These are phyloP conservation scores for Trametes elegans DNA, from an alignment of 768 basidiomycete species.

Conservation along the genomic window DNA sequence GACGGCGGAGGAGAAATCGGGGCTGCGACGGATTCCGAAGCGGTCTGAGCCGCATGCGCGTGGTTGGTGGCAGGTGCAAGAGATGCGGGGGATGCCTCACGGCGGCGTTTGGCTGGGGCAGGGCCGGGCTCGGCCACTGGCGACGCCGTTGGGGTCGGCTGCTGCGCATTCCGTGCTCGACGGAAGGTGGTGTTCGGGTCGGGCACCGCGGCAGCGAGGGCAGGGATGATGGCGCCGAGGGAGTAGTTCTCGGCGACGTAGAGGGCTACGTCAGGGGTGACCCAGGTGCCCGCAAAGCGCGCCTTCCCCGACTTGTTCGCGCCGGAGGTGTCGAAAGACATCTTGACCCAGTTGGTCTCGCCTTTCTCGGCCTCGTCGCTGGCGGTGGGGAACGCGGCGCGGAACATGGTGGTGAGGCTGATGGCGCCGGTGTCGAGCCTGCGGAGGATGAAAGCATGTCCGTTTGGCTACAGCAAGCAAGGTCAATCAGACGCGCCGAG, in stretches of 20 bases:
- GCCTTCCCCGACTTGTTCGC: conserved; percentile 61
- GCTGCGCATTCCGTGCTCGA: conserved; percentile 52
- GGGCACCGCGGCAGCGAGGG: conserved; percentile 69
- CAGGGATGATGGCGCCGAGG: conserved; percentile 57
- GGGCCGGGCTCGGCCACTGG: conserved; percentile 33
- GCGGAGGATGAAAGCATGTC: conserved; percentile 92
- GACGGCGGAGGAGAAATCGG: conserved; percentile 15
- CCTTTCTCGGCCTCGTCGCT: conserved; percentile 71
- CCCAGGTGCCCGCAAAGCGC: conserved; percentile 92
- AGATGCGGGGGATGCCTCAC: conserved; percentile 50
- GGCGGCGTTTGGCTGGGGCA: conserved; percentile 61
- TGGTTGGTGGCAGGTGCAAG: conserved; percentile 16
- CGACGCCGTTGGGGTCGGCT: conserved; percentile 32
- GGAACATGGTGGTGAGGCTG: conserved; percentile 94
- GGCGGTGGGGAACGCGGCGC: conserved; percentile 87
- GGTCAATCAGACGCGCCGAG: conserved; percentile 24
- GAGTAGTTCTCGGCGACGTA: conserved; percentile 67
- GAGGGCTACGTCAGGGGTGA: conserved; percentile 61
- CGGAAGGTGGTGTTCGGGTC: conserved; percentile 80
- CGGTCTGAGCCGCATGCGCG: conserved; percentile 14
- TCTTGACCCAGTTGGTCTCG: conserved; percentile 84
- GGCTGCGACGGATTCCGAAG: conserved; percentile 28
- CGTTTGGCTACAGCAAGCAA: conserved; percentile 52
- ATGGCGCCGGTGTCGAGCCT: conserved; percentile 92
- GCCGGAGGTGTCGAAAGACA: conserved; percentile 68